Conservation (phyloP, 106 monocot species). For the Vanilla planifolia region DNA sequence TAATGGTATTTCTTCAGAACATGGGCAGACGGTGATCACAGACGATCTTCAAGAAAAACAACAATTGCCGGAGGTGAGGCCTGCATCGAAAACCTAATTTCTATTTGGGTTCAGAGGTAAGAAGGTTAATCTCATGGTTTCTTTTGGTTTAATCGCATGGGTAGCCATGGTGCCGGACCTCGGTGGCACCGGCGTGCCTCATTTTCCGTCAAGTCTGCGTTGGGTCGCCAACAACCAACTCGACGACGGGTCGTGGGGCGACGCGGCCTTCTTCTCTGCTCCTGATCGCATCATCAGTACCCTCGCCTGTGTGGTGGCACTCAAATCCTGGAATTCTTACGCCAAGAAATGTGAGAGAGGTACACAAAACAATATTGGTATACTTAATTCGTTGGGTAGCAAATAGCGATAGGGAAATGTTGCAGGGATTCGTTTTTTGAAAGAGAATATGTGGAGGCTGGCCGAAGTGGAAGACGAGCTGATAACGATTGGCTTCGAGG, state of each 20-base stretch:
- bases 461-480: constrained; percentile 53
- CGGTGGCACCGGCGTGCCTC: constrained; percentile 23
- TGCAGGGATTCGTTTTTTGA: constrained; percentile 47
- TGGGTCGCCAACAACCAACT: constrained; percentile 80
- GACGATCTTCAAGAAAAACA: too few relatives aligned
- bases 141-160: too few relatives aligned
- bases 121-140: too few relatives aligned
- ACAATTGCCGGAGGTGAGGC: too few relatives aligned
- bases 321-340: constrained; percentile 46
- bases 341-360: constrained; percentile 42
- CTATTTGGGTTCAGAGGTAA: too few relatives aligned
- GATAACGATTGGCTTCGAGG: constrained; percentile 90
- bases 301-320: constrained; percentile 65
- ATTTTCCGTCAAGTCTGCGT: constrained; percentile 60
- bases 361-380: not conserved
- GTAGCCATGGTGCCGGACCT: constrained; percentile 46
- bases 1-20: too few relatives aligned
- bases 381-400: too few relatives aligned
- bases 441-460: constrained; percentile 64
- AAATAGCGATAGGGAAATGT: not conserved
- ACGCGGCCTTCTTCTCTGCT: constrained; percentile 41
- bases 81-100: too few relatives aligned
- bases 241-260: constrained; percentile 85
- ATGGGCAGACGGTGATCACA: too few relatives aligned
- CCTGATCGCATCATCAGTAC: constrained; percentile 89